Evolutionary conservation across 768 basidiomycete genomes (phyloP).

Genomic region (Lactarius trivialis): DNA sequence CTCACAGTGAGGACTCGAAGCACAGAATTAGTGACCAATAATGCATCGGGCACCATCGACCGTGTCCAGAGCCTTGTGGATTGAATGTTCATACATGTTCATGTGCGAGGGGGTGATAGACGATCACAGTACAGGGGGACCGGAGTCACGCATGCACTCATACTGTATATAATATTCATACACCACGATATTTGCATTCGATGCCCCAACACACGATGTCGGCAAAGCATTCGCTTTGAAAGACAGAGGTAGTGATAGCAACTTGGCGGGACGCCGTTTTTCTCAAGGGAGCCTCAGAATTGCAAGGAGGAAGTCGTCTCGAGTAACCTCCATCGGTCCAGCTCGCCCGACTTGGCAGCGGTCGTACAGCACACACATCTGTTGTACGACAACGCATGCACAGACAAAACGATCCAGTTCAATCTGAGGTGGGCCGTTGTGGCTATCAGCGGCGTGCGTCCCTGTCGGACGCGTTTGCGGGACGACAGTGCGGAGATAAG

Average conservation of each 20-base stretch:
- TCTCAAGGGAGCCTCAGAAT: neutral
- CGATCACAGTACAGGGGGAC: no score
- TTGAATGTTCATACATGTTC: no score
- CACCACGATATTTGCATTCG: neutral
- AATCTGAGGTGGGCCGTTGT: neutral
- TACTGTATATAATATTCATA: neutral
- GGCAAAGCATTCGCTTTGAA: neutral
- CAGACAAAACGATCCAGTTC: conserved; percentile 10
- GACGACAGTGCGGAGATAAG: neutral
- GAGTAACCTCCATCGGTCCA: neutral
- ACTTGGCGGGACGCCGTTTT: no score
- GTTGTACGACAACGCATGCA: conserved; percentile 8
- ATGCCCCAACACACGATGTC: neutral
- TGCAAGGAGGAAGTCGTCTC: conserved; percentile 4
- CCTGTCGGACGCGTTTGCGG: neutral
- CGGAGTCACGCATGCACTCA: neutral
- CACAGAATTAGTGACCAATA: no score
- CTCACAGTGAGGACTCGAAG: neutral
- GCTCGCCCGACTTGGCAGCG: neutral
- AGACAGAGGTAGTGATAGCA: neutral
- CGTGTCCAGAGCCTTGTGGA: no score
- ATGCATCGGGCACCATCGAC: no score
- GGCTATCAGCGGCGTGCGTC: neutral
- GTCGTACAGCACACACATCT: conserved; percentile 1
- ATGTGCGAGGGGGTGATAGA: no score